Evolutionary conservation across 768 basidiomycete species (phyloP).

Genomic region (Collybia mongolica): DNA sequence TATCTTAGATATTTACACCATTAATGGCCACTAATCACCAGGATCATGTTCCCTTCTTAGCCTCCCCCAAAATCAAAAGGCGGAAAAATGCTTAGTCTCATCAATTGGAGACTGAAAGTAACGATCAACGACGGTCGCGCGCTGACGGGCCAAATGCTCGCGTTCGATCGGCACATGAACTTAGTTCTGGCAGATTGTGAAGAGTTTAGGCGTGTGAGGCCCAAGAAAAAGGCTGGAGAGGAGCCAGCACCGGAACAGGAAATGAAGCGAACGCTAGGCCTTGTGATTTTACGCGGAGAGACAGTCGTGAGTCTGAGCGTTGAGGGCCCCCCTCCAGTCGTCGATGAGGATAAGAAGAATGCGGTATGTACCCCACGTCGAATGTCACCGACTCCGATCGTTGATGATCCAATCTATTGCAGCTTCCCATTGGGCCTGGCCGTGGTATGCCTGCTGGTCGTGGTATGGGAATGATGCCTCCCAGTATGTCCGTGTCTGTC

Average conservation of each 20-base stretch:
- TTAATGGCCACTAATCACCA: too few relatives aligned
- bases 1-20: too few relatives aligned
- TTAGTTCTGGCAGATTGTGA: constrained; percentile 97
- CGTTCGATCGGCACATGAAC: constrained; percentile 99
- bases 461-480: constrained; percentile 95
- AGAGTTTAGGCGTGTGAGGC: constrained; percentile 90
- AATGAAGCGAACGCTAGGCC: constrained; percentile 94
- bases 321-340: constrained; percentile 91
- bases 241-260: constrained; percentile 82
- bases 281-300: constrained; percentile 95
- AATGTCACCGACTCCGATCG: not conserved
- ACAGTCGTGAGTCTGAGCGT: constrained; percentile 93
- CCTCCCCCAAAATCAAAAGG: constrained; percentile 97
- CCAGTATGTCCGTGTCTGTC: constrained; percentile 47
- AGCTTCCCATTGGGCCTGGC: constrained; percentile 89
- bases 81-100: constrained; percentile 95
- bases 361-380: constrained; percentile 46
- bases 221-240: constrained; percentile 88
- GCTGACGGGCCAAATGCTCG: constrained; percentile 97
- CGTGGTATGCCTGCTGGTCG: constrained; percentile 95
- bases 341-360: constrained; percentile 88
- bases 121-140: constrained; percentile 97
- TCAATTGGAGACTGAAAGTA: constrained; percentile 97
- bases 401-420: constrained; percentile 13
- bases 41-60: constrained; percentile 35